Evolutionary conservation across 2,329 filamentous ascomycete genomes (phyloP).

Genomic region (Fonsecaea pugnacius): DNA sequence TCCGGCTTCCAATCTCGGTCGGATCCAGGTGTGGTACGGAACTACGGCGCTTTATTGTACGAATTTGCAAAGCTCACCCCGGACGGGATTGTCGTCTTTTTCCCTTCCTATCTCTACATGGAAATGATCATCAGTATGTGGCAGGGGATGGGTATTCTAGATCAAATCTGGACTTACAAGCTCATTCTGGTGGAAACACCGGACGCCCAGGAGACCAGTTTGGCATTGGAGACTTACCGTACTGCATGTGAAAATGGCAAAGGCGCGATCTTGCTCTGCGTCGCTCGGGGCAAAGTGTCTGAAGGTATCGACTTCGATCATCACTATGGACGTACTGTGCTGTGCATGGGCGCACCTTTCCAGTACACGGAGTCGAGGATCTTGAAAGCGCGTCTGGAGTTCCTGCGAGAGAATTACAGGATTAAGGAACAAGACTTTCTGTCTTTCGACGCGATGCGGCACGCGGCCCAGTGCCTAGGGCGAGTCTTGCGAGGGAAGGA

Average conservation of each 20-base stretch:
- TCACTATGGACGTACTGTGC: conserved; percentile 92
- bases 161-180: conserved; percentile 99
- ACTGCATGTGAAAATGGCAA: conserved; percentile 97
- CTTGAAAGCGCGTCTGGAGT: conserved; percentile 91
- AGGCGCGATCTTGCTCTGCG: conserved; percentile 88
- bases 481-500: conserved; percentile 95
- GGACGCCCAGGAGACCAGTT: conserved; percentile 93
- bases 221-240: conserved; percentile 93
- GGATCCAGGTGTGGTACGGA: conserved; percentile 93
- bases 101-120: conserved; percentile 98
- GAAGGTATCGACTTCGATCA: conserved; percentile 99
- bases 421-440: conserved; percentile 97
- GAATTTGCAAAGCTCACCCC: conserved; percentile 97
- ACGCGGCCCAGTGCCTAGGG: conserved; percentile 93
- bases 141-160: conserved; percentile 97
- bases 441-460: conserved; percentile 99
- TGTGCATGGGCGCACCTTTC: conserved; percentile 96
- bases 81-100: conserved; percentile 98
- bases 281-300: conserved; percentile 94
- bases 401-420: conserved; percentile 93
- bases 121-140: conserved; percentile 99
- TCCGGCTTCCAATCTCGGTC: conserved; percentile 95
- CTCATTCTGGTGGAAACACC: conserved; percentile 97
- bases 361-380: conserved; percentile 99
- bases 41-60: conserved; percentile 89